Conservation (phyloP, 2,329 filamentous ascomycete species). For the Lecanosticta acicola region DNA sequence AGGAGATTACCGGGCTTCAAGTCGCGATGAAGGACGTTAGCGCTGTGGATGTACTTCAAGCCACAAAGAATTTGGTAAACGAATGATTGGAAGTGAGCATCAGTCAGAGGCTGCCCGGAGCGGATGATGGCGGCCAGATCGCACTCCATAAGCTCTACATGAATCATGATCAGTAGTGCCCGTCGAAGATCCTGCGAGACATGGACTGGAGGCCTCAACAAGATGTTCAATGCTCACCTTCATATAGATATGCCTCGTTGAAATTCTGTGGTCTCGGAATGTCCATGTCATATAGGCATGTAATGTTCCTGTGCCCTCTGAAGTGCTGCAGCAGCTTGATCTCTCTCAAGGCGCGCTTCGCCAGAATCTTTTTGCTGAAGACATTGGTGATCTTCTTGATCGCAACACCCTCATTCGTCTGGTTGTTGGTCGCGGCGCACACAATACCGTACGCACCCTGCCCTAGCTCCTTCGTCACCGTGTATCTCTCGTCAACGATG, state of each 20-base stretch:
- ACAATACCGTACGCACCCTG: conserved; percentile 99
- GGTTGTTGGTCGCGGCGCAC: conserved; percentile 87
- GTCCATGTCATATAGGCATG: conserved; percentile 98
- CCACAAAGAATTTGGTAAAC: conserved; percentile 99
- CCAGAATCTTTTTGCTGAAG: conserved; percentile 99
- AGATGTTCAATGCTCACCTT: conserved; percentile 60
- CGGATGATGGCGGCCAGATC: conserved; percentile 96
- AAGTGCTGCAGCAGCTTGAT: conserved; percentile 99
- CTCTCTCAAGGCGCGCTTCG: conserved; percentile 93
- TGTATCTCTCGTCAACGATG: conserved; percentile 95
- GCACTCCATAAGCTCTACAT: conserved; percentile 96
- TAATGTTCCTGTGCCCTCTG: conserved; percentile 66
- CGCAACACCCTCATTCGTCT: conserved; percentile 87
- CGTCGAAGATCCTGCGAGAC: too few species aligned
- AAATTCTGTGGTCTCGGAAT: conserved; percentile 96
- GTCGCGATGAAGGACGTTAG: conserved; percentile 94
- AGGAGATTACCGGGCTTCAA: conserved; percentile 95
- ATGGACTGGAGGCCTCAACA: too few species aligned
- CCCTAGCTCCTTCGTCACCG: conserved; percentile 95
- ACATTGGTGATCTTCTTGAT: conserved; percentile 99
- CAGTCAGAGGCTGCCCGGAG: conserved; percentile 92
- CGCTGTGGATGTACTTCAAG: conserved; percentile 98
- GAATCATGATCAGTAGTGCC: neutral
- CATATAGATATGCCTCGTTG: conserved; percentile 98
- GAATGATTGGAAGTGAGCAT: conserved; percentile 99